Evolutionary conservation across 352 stramenopile genomes (phyloP).

Genomic region (Phytopythium montanum): DNA sequence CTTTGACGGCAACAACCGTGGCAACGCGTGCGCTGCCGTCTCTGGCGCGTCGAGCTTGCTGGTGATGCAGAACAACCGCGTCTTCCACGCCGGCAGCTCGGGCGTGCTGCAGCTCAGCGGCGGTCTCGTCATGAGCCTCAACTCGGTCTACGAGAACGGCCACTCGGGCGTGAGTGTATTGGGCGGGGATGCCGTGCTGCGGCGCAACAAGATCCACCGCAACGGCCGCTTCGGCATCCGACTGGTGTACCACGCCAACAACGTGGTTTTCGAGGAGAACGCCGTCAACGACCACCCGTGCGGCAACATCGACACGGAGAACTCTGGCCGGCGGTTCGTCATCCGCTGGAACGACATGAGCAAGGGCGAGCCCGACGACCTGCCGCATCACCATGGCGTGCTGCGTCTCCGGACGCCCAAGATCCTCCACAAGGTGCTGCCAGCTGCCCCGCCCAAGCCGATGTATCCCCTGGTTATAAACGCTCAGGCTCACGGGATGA

Average conservation of each 20-base stretch:
- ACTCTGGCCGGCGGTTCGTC: slow-evolving; percentile 71
- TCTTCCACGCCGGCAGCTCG: slow-evolving; percentile 52
- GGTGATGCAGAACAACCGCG: slow-evolving; percentile 55
- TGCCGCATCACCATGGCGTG: slow-evolving; percentile 53
- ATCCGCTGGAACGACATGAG: slow-evolving; percentile 76
- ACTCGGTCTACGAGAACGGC: slow-evolving; percentile 47
- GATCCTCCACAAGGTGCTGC: slow-evolving; percentile 20
- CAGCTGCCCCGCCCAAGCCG: background rate
- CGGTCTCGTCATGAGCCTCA: slow-evolving; percentile 50
- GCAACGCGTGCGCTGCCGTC: slow-evolving; percentile 63
- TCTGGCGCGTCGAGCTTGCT: slow-evolving; percentile 39
- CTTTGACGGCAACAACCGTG: slow-evolving; percentile 56
- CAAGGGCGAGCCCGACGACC: slow-evolving; percentile 45
- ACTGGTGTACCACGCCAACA: slow-evolving; percentile 61
- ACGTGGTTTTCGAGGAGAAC: slow-evolving; percentile 79
- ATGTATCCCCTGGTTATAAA: background rate
- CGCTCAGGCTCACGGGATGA: background rate
- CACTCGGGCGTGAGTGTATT: slow-evolving; percentile 61
- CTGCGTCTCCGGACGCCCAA: slow-evolving; percentile 40
- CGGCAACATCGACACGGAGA: slow-evolving; percentile 71
- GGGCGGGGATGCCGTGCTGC: slow-evolving; percentile 52
- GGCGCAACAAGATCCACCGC: slow-evolving; percentile 54
- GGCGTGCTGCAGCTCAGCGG: slow-evolving; percentile 58
- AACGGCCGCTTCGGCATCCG: slow-evolving; percentile 75
- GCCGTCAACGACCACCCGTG: slow-evolving; percentile 57